Evolutionary conservation across 768 basidiomycete genomes (phyloP).

Genomic region (Chlorophyllum brunneum): DNA sequence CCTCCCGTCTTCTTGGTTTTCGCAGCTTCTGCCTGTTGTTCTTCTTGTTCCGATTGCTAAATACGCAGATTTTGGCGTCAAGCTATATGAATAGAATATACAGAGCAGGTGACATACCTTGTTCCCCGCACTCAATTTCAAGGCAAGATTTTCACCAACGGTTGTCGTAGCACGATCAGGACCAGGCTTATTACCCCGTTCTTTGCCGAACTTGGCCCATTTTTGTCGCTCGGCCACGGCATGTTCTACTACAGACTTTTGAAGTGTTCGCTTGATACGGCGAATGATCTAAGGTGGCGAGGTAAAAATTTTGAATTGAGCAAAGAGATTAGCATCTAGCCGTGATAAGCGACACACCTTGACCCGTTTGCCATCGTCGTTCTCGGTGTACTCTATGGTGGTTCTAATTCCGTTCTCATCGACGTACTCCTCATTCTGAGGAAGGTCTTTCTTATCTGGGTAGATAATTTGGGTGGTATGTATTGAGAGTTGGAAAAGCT

Average conservation of each 20-base stretch:
- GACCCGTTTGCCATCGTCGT: slow-evolving; percentile 93
- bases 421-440: slow-evolving; percentile 64
- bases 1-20: slow-evolving; percentile 76
- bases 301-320: slow-evolving; percentile 6
- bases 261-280: slow-evolving; percentile 79
- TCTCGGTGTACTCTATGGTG: slow-evolving; percentile 76
- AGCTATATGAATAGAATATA: neutral
- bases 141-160: slow-evolving; percentile 59
- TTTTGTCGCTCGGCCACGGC: slow-evolving; percentile 89
- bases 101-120: slow-evolving; percentile 37
- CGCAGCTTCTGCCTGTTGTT: slow-evolving; percentile 56
- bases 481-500: slow-evolving; percentile 5
- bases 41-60: slow-evolving; percentile 65
- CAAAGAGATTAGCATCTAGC: neutral
- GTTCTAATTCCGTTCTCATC: slow-evolving; percentile 87
- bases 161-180: slow-evolving; percentile 94
- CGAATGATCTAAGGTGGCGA: slow-evolving; percentile 63
- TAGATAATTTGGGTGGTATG: neutral
- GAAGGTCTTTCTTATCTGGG: slow-evolving; percentile 33
- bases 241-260: slow-evolving; percentile 92
- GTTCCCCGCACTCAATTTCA: slow-evolving; percentile 55
- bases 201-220: slow-evolving; percentile 92
- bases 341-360: slow-evolving; percentile 55
- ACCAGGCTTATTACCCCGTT: slow-evolving; percentile 82
- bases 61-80: neutral